Conservation (phyloP, 176 grass and related monocot species). For the Luzula sylvatica region DNA sequence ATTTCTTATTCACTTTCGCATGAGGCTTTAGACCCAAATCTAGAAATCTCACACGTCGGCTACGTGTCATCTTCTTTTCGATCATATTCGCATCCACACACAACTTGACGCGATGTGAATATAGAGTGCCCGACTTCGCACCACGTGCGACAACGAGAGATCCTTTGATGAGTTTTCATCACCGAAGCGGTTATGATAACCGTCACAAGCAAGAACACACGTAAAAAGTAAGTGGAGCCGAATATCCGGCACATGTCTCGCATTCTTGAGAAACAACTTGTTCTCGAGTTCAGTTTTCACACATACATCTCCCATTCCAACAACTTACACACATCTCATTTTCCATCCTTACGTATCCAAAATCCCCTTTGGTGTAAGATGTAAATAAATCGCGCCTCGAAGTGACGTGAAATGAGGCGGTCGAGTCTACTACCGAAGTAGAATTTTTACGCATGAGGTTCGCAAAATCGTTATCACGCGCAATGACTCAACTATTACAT, state of each 20-base stretch:
- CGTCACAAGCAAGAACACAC: not conserved
- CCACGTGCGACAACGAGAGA: not conserved
- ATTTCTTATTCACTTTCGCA: too few species aligned
- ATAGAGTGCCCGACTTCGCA: not conserved
- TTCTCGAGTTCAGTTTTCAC: not conserved
- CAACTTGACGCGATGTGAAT: not conserved
- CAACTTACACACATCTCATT: conserved; percentile 2
- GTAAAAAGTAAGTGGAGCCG: not conserved
- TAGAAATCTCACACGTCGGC: too few species aligned
- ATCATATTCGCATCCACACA: too few species aligned
- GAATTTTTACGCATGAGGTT: not conserved
- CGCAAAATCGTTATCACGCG: not conserved
- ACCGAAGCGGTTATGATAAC: not conserved
- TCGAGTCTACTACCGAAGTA: not conserved
- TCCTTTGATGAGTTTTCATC: not conserved
- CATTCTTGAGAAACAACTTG: conserved; percentile 5
- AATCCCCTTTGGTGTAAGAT: not conserved
- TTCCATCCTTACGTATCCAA: not conserved
- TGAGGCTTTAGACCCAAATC: too few species aligned
- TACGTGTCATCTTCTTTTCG: too few species aligned
- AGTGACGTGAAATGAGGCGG: not conserved
- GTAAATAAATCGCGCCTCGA: not conserved
- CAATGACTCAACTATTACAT: not conserved
- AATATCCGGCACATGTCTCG: not conserved
- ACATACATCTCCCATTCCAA: not conserved